A percentile compares a stretch with the other conserved stretches of the same genome.
These are phyloP conservation scores for Pyrenula aspistea DNA, from an alignment of 495 filamentous ascomycete species.

Conservation along the genomic window DNA sequence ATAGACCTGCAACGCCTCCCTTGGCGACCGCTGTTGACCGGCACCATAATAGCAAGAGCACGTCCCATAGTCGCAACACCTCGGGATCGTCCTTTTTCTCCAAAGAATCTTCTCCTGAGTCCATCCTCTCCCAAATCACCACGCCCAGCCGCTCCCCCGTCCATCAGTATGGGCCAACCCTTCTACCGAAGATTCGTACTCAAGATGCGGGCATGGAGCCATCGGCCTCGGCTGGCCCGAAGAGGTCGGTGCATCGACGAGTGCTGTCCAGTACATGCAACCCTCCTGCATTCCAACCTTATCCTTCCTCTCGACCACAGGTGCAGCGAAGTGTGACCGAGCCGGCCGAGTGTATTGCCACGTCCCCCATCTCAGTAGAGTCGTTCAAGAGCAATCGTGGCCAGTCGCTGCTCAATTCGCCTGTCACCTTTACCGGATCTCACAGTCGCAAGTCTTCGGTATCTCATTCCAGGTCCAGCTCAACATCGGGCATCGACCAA, in stretches of 20 bases:
- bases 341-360: constrained; percentile 46
- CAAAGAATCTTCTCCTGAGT: constrained; percentile 67
- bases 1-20: constrained; percentile 36
- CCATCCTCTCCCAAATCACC: constrained; percentile 57
- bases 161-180: constrained; percentile 61
- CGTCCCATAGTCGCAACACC: constrained; percentile 28
- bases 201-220: constrained; percentile 70
- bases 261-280: constrained; percentile 46
- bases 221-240: constrained; percentile 21
- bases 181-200: constrained; percentile 77
- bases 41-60: constrained; percentile 8
- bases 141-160: constrained; percentile 61
- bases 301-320: constrained; percentile 23
- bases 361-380: constrained; percentile 34
- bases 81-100: constrained; percentile 43
- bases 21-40: constrained; percentile 18
- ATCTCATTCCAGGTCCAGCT: constrained; percentile 48
- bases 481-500: constrained; percentile 58
- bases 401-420: constrained; percentile 42
- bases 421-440: constrained; percentile 45
- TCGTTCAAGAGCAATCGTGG: constrained; percentile 23
- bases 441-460: constrained; percentile 30
- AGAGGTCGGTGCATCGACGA: constrained; percentile 31
- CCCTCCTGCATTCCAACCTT: constrained; percentile 31
- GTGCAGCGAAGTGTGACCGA: constrained; percentile 50